Percentiles rank a stretch among this genome's conserved stretches.
Evolutionary conservation across 139 green algal species (phyloP).

Genomic region (Pseudopediastrum boryanum): DNA sequence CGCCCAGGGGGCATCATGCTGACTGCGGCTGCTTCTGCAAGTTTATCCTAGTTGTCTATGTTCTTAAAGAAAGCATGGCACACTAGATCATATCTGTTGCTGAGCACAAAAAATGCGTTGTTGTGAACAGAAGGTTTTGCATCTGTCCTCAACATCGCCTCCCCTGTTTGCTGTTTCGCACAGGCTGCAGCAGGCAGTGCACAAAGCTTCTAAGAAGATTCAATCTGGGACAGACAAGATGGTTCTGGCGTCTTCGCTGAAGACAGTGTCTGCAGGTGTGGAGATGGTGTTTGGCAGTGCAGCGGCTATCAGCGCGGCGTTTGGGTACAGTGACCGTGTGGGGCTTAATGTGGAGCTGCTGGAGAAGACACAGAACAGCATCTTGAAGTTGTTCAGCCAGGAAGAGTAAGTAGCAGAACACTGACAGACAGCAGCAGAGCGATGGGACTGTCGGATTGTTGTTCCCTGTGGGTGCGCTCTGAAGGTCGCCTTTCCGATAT

Average conservation of each 20-base stretch:
- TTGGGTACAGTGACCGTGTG: conserved; percentile 71
- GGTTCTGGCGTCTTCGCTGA: conserved; percentile 29
- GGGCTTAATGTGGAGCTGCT: conserved; percentile 74
- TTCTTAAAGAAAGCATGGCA: too few species aligned
- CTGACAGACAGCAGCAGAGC: background rate
- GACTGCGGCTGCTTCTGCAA: too few species aligned
- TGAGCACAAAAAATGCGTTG: too few species aligned
- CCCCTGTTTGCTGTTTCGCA: background rate
- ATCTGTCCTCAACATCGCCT: too few species aligned
- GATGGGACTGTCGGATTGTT: too few species aligned
- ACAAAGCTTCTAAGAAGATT: conserved; percentile 10
- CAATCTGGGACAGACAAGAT: conserved; percentile 31
- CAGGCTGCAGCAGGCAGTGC: conserved; percentile 30
- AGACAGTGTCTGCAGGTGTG: conserved; percentile 52
- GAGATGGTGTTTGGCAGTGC: conserved; percentile 82
- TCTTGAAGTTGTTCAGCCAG: conserved; percentile 56
- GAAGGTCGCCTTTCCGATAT: too few species aligned
- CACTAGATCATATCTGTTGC: too few species aligned
- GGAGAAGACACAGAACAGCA: conserved; percentile 52
- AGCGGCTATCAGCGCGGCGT: conserved; percentile 80
- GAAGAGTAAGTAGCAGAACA: conserved; percentile 38
- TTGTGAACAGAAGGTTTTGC: too few species aligned
- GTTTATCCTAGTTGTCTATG: too few species aligned
- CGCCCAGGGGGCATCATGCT: too few species aligned
- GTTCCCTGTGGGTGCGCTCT: too few species aligned